A percentile compares a stretch with the other conserved stretches of the same genome.
phyloP scores from a whole-genome alignment of 2,329 filamentous ascomycete genomes.

The Chaetomium globosum region DNA sequence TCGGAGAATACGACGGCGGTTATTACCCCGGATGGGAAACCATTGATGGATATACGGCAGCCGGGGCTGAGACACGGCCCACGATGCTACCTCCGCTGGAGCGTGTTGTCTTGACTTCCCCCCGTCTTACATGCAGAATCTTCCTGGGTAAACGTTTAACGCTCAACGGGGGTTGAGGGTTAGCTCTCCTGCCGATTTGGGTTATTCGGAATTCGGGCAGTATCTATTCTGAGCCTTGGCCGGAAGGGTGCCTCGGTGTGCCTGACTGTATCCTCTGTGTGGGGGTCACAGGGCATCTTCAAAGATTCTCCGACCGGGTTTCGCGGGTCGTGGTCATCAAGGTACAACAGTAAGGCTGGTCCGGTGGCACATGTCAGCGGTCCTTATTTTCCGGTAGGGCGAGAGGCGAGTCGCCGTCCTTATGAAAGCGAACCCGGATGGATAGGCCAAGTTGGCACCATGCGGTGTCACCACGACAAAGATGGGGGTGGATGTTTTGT shows the following conservation, averaged over 20 bases:
- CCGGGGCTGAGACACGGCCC: slow-evolving; percentile 4
- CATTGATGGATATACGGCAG: slow-evolving; percentile 7
- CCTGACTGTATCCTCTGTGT: neutral
- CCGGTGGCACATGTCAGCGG: neutral
- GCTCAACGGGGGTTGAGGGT: neutral
- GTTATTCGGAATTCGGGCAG: neutral
- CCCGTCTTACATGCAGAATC: neutral
- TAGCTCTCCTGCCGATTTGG: neutral
- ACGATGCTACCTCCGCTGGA: neutral
- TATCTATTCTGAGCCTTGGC: neutral
- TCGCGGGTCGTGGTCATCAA: neutral
- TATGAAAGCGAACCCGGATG: neutral
- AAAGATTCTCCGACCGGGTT: neutral
- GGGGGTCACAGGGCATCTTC: slow-evolving; percentile 5
- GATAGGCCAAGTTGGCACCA: neutral
- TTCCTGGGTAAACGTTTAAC: neutral
- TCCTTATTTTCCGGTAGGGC: neutral
- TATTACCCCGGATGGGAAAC: neutral
- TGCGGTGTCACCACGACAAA: slow-evolving; percentile 9
- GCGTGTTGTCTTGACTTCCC: neutral
- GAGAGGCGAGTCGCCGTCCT: neutral
- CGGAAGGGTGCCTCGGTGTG: neutral
- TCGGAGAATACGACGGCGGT: neutral
- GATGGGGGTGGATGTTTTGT: neutral
- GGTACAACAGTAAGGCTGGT: neutral